Evolutionary conservation across 768 basidiomycete genomes (phyloP), one percentile per base, ranked within the genome.

Genomic region (Serendipita sp.): DNA sequence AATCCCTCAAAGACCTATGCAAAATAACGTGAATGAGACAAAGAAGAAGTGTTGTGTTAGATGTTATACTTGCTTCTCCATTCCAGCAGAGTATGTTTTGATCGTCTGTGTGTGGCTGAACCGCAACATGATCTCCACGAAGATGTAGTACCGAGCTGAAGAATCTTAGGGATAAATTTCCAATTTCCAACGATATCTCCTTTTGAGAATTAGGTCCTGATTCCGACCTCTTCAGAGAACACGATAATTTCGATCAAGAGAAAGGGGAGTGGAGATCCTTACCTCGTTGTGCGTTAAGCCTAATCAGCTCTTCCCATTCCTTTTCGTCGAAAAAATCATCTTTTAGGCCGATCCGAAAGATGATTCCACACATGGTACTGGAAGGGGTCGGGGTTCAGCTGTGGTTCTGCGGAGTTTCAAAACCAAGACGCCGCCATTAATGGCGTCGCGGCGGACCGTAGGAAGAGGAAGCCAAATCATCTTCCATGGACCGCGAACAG

Each of bases 41-140:
- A 23, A 23, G 1, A 23, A 23, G 23, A 23, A 23, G 23, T 23
- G 23, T 5, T 67, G 44, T 29, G 27, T 48, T 1, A 2, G 31
- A 34, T 37, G 37, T 43, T 10, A 29, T 15, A 73, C 73, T 52
- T 52, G 85, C 88, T 76, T 93, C 88, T 66, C 91, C 91, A 69
- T 91, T 91, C 87, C 87, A 93, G 69, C 88, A 91, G 31, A 93
- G 73, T 2, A 88, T 70, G 69, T 85, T 78, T 4, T 80, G 82
- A 13, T 75, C 76, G 37, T 73, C 67, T 13, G 73, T 69, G 70
- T 91, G 88, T 31, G 91, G 91, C 71, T 94, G 91, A 2, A 77
- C 72, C 15, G 90, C 72, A 0, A 77, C 76, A 8, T 64, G 45
- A 8, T 73, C 68, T 1, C 91, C 91, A 66, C 91, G 77, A 60